Evolutionary conservation across 2,329 filamentous ascomycete genomes (phyloP), one percentile per base, ranked within the genome.

Genomic region (Hypoxylon sp.): DNA sequence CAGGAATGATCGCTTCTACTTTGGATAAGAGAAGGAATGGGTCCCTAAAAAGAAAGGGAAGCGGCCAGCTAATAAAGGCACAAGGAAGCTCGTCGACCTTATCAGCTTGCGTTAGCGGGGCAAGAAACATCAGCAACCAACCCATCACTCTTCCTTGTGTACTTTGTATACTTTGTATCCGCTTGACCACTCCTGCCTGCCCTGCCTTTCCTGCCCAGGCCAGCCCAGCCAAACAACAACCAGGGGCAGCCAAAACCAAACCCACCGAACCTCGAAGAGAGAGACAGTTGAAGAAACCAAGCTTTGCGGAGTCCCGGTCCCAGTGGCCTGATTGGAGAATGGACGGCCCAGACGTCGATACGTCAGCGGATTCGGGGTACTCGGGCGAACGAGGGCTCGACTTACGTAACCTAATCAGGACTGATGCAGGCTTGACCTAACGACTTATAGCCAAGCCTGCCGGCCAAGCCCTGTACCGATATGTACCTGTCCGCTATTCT

Each of bases 261-360:
- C 29, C 6, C 27, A 29, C 27, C 27, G 3, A 29, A 29, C 9
- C 27, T 11, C 27, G 3, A 29, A 10, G 27, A 4, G 9, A 29
- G 13, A 11, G 9, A 29, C 40, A n/a, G n/a, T n/a, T n/a, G 4
- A 15, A 21, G 37, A 20, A 50, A 47, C 24, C 53, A 65, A 62
- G 60, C 62, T 66, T 67, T 70, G 68, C 68, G 69, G 69, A 68
- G 68, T 65, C 60, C 35, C 8, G 17, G 15, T n/a, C n/a, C 15
- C 11, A 17, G 23, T 10, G n/a, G 2, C 42, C 15, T 65, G 37
- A 65, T 64, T 67, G 62, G 62, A 15, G 26, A 54, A 48, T 48
- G 15, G n/a, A n/a, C 29, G 15, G 2, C 27, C 33, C 47, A 13
- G 6, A 6, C 2, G n/a, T 15, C 7, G 13, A 11, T 60, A 63